Conservation (phyloP, 1,284 basidiomycete genomes). For the Trametes hirsuta region DNA sequence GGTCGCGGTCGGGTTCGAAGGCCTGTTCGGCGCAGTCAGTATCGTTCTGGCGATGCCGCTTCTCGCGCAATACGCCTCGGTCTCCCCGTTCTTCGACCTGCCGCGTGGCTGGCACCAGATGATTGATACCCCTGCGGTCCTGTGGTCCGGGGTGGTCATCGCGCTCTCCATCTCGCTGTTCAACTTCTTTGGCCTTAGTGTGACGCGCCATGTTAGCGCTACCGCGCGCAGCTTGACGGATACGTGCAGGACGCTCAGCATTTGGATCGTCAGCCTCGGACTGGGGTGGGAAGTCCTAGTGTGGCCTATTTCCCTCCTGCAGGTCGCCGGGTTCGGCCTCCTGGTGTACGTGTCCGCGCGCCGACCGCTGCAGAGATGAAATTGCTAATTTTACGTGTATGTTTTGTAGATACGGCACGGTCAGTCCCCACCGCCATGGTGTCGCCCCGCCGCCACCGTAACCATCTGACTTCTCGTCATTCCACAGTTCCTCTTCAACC, state of each 20-base stretch:
- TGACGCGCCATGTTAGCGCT: slow-evolving; percentile 89
- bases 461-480: slow-evolving; percentile 6
- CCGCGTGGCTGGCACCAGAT: slow-evolving; percentile 91
- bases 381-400: neutral
- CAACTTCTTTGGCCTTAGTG: slow-evolving; percentile 94
- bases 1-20: slow-evolving; percentile 93
- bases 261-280: slow-evolving; percentile 85
- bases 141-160: slow-evolving; percentile 79
- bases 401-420: slow-evolving; percentile 37
- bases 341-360: slow-evolving; percentile 71
- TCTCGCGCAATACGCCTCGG: slow-evolving; percentile 58
- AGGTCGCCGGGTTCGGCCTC: slow-evolving; percentile 87
- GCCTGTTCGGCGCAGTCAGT: slow-evolving; percentile 86
- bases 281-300: slow-evolving; percentile 93
- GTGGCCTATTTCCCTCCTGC: slow-evolving; percentile 84
- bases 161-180: slow-evolving; percentile 78
- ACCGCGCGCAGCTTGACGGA: slow-evolving; percentile 92
- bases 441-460: neutral
- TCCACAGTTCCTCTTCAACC: slow-evolving; percentile 72
- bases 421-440: slow-evolving; percentile 14
- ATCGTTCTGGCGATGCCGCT: slow-evolving; percentile 78
- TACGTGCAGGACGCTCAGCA: slow-evolving; percentile 93
- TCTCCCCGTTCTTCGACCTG: slow-evolving; percentile 79
- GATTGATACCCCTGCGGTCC: slow-evolving; percentile 76
- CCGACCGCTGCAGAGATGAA: neutral